Evolutionary conservation across 495 filamentous ascomycete species (phyloP).

Genomic region (Trichoderma erinaceum): DNA sequence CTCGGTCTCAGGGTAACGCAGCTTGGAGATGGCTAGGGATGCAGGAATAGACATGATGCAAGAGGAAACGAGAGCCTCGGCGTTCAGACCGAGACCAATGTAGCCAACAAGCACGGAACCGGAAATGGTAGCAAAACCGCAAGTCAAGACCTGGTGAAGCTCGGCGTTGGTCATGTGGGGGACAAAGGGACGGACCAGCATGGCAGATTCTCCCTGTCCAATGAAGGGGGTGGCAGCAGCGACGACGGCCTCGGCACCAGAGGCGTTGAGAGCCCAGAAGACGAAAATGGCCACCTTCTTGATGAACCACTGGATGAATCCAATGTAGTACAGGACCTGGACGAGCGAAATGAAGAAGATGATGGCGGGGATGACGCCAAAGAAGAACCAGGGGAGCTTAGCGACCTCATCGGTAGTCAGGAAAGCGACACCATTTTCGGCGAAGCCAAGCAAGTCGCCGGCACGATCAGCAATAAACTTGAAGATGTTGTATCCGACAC

Average conservation of each 20-base stretch:
- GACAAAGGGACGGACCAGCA: slow-evolving; percentile 85
- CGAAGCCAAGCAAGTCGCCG: slow-evolving; percentile 63
- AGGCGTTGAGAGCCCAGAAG: slow-evolving; percentile 84
- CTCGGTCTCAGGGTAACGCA: slow-evolving; percentile 83
- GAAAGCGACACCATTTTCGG: slow-evolving; percentile 63
- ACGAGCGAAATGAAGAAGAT: slow-evolving; percentile 90
- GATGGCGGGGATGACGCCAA: slow-evolving; percentile 70
- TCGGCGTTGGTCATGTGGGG: slow-evolving; percentile 76
- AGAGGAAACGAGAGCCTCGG: slow-evolving; percentile 82
- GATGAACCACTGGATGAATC: slow-evolving; percentile 80
- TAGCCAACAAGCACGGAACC: slow-evolving; percentile 77
- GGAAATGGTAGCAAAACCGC: slow-evolving; percentile 56
- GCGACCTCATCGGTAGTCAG: slow-evolving; percentile 50
- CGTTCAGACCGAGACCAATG: slow-evolving; percentile 70
- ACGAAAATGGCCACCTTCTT: slow-evolving; percentile 81
- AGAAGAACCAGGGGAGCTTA: slow-evolving; percentile 57
- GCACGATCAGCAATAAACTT: slow-evolving; percentile 72
- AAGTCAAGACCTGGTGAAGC: slow-evolving; percentile 86
- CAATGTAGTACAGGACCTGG: slow-evolving; percentile 72
- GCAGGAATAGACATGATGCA: slow-evolving; percentile 92
- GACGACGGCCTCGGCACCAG: slow-evolving; percentile 87
- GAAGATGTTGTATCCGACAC: slow-evolving; percentile 79
- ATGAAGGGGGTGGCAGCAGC: slow-evolving; percentile 93
- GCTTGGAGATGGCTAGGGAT: slow-evolving; percentile 76
- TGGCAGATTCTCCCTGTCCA: slow-evolving; percentile 87